Conservation (phyloP, 2,329 filamentous ascomycete species). For the Ceratocystis lukuohia region DNA sequence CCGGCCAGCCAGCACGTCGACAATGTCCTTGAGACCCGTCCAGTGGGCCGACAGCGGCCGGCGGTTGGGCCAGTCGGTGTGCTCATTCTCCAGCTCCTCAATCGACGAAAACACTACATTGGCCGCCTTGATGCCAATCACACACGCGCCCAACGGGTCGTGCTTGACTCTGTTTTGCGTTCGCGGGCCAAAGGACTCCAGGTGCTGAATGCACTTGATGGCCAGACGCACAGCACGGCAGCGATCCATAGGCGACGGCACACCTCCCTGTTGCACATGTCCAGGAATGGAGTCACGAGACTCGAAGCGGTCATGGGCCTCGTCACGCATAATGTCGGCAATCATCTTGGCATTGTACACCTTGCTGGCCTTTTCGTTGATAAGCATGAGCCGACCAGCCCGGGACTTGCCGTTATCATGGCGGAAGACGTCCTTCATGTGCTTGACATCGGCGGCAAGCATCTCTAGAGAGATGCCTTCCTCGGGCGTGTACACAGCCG, state of each 20-base stretch:
- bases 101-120: slow-evolving; percentile 79
- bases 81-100: slow-evolving; percentile 63
- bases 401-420: slow-evolving; percentile 77
- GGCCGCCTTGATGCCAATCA: slow-evolving; percentile 88
- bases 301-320: slow-evolving; percentile 84
- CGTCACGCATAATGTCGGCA: slow-evolving; percentile 88
- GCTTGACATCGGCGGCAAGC: slow-evolving; percentile 78
- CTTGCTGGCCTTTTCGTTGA: slow-evolving; percentile 85
- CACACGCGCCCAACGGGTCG: slow-evolving; percentile 59
- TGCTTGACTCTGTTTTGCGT: slow-evolving; percentile 53
- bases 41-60: slow-evolving; percentile 77
- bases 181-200: slow-evolving; percentile 62
- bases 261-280: slow-evolving; percentile 87
- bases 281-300: slow-evolving; percentile 82
- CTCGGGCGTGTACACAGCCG: slow-evolving; percentile 91
- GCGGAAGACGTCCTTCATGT: slow-evolving; percentile 73
- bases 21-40: slow-evolving; percentile 64
- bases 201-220: slow-evolving; percentile 85
- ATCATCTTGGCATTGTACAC: slow-evolving; percentile 90
- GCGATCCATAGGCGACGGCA: slow-evolving; percentile 90
- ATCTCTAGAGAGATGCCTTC: slow-evolving; percentile 90
- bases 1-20: slow-evolving; percentile 72
- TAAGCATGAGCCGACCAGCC: slow-evolving; percentile 86
- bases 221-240: slow-evolving; percentile 82
- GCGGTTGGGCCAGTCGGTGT: slow-evolving; percentile 88